Conservation (phyloP, 2,329 filamentous ascomycete species). For the Hypoxylon sp. region DNA sequence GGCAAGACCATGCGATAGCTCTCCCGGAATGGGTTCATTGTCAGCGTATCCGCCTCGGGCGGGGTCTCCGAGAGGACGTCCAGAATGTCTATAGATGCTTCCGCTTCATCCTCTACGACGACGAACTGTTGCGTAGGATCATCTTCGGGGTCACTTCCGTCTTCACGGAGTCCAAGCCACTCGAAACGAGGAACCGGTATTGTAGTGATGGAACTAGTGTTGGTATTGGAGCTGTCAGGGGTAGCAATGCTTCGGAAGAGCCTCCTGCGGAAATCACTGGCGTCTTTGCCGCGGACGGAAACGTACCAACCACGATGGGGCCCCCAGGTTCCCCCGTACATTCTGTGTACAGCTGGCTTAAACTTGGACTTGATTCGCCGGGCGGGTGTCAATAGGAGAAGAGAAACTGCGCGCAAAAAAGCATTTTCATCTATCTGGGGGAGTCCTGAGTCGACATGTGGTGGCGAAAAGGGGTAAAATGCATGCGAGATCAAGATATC, state of each 20-base stretch:
- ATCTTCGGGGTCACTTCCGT: too few relatives aligned
- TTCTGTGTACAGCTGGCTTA: background rate
- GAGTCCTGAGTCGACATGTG: background rate
- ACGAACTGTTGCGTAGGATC: too few relatives aligned
- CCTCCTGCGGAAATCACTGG: constrained; percentile 18
- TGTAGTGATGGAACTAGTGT: background rate
- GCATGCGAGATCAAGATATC: constrained; percentile 18
- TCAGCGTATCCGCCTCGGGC: too few relatives aligned
- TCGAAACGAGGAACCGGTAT: constrained; percentile 17
- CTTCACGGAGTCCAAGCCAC: too few relatives aligned
- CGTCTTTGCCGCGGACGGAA: constrained; percentile 7
- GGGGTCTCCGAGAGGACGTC: too few relatives aligned
- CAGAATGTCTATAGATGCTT: too few relatives aligned
- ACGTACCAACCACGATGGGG: constrained; percentile 12
- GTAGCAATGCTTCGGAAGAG: constrained; percentile 27
- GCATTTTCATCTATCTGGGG: constrained; percentile 16
- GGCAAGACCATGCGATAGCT: too few relatives aligned
- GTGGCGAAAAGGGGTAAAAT: constrained; percentile 20
- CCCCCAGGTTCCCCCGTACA: constrained; percentile 11
- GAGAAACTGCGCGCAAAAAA: constrained; percentile 16
- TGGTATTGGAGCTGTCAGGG: constrained; percentile 3
- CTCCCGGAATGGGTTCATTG: too few relatives aligned
- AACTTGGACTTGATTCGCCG: background rate
- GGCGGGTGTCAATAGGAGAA: background rate
- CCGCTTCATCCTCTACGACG: too few relatives aligned